Base-by-base conservation (phyloP, 2,329 filamentous ascomycete species). In the Lecanicillium sp. region DNA sequence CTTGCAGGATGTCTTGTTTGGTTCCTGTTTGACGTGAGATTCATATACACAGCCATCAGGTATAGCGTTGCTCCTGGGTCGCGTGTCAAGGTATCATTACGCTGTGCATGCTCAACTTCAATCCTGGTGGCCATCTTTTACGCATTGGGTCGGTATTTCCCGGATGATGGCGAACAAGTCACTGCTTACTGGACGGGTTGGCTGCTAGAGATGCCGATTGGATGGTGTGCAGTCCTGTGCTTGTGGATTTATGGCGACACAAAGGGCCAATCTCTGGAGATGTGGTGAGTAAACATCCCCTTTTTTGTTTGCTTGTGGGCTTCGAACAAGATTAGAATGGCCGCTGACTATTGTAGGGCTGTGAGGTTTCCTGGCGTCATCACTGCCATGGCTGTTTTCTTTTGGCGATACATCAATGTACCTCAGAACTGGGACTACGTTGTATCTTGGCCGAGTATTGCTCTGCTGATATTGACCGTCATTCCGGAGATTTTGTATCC, bases 401-500 rank as follows among this genome's bases (percentile, higher is more conserved):
- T 19, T n/a, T 41, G 39, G 39, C 39, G 39, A 9, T 37, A 41
- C 15, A 9, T 41, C 14, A 41, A 41, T 14, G 39, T 41, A 12
- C 39, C 33, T n/a, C 27, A 37, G 29, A 41, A 41, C 27, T 41
- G 39, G 39, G 39, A 8, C 15, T 41, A 41, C 16, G 39, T 41
- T 11, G 33, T 27, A 17, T 37, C 39, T 9, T 37, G 39, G 39
- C 39, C 25, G 14, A 41, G 39, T 19, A 32, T 37, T 13, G 2
- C 25, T 8, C 20, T 41, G 33, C 18, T 41, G 27, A 32, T 9
- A 5, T 7, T 37, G 9, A 41, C 33, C 19, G n/a, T 41, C 19
- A 25, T 37, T 9, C 39, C 39, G 9, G 33, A 41, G 18, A 5
- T 41, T 28, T 13, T 28, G 9, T 41, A 37, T 28, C 39, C 39